These are phyloP conservation scores for Streptanthus diversifolius DNA, from an alignment of 345 rosid species.

Conservation along the genomic window DNA sequence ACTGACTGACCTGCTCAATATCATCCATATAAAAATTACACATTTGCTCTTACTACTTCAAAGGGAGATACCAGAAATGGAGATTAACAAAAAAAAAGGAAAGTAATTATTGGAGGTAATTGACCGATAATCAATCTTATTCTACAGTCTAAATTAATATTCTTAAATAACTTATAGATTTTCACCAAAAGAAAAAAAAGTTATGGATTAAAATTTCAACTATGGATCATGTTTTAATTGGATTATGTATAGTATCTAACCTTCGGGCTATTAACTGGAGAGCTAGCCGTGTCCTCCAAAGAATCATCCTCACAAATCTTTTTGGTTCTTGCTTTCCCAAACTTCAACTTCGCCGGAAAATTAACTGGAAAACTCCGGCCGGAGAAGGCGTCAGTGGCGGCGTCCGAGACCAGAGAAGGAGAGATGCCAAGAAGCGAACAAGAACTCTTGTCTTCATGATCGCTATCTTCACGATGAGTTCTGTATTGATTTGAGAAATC, in stretches of 20 bases:
- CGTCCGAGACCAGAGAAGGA: constrained; percentile 70
- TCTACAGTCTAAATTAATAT: not conserved
- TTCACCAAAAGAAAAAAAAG: not conserved
- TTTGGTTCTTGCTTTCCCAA: constrained; percentile 50
- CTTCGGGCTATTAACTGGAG: constrained; percentile 82
- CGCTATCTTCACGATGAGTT: constrained; percentile 17
- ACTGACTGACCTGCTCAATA: constrained; percentile 49
- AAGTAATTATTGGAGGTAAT: not conserved
- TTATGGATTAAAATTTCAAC: not conserved
- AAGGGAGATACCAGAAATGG: not conserved
- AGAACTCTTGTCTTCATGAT: constrained; percentile 31
- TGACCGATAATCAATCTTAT: not conserved
- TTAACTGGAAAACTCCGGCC: constrained; percentile 34
- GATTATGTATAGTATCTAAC: constrained; percentile 33
- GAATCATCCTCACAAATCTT: constrained; percentile 59
- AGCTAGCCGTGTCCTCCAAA: constrained; percentile 90
- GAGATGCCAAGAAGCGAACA: constrained; percentile 44
- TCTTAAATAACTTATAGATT: not conserved
- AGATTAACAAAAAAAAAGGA: not conserved
- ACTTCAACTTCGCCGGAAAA: constrained; percentile 41
- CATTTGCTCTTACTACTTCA: not conserved
- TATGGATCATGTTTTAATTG: not conserved
- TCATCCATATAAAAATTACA: constrained; percentile 18
- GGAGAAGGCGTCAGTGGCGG: constrained; percentile 47
- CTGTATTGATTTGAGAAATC: constrained; percentile 47